Evolutionary conservation across 345 rosid species (phyloP).

Genomic region (Adansonia digitata): DNA sequence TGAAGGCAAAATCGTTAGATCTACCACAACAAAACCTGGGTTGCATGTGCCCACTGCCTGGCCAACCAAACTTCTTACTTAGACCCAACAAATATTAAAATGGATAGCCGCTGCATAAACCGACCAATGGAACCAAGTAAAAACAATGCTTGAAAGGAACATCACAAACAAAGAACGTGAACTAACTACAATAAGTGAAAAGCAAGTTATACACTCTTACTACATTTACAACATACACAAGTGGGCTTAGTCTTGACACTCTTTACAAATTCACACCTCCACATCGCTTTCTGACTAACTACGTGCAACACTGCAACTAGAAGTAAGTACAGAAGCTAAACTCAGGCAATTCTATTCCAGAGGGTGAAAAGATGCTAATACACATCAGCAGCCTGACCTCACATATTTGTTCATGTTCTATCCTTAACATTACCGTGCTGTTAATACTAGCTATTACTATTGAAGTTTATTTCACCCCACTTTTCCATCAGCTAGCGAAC

Average conservation of each 20-base stretch:
- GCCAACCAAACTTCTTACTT: background rate
- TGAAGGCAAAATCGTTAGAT: background rate
- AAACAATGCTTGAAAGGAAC: background rate
- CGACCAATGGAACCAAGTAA: background rate
- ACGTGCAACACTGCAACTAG: constrained; percentile 17
- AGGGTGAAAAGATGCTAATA: constrained; percentile 12
- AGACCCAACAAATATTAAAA: background rate
- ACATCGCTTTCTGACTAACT: constrained; percentile 19
- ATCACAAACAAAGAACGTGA: no score
- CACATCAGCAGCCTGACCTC: constrained; percentile 8
- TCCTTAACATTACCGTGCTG: constrained; percentile 3
- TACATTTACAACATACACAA: constrained; percentile 36
- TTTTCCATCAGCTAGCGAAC: constrained; percentile 2
- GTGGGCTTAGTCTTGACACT: constrained; percentile 15
- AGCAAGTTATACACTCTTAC: background rate
- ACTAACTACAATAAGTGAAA: background rate
- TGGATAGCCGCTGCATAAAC: background rate
- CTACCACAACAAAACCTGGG: background rate
- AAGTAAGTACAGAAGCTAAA: constrained; percentile 22
- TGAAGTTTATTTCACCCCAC: constrained; percentile 6
- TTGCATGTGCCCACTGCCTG: no score
- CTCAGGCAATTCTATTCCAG: constrained; percentile 22
- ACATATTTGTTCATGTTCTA: constrained; percentile 10
- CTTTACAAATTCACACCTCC: constrained; percentile 31
- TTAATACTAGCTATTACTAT: constrained; percentile 14